Evolutionary conservation across 1,284 basidiomycete species (phyloP).

Genomic region (Microbotryomycetes sp.): DNA sequence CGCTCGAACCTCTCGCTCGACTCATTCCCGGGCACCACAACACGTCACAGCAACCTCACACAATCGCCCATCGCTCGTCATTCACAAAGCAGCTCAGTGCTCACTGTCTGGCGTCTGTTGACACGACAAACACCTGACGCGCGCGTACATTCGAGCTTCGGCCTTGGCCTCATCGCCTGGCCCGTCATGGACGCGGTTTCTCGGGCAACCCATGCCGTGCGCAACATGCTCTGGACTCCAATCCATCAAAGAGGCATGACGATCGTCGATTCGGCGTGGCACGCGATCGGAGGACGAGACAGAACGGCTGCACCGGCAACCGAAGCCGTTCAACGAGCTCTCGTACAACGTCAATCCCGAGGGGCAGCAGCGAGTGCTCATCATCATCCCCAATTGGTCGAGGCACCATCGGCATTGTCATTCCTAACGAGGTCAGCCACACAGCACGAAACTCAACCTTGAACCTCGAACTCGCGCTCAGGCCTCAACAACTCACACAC

Average conservation of each 20-base stretch:
- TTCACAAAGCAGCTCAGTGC: too few relatives aligned
- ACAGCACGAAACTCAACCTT: neutral
- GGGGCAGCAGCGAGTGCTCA: neutral
- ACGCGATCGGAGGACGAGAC: neutral
- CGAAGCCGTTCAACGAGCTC: too few relatives aligned
- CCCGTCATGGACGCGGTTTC: neutral
- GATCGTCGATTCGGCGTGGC: neutral
- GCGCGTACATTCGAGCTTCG: too few relatives aligned
- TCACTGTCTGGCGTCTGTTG: too few relatives aligned
- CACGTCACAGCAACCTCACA: too few relatives aligned
- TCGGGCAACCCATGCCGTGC: neutral
- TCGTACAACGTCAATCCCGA: too few relatives aligned
- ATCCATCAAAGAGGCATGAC: neutral
- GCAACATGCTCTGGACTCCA: neutral
- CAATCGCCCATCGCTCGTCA: too few relatives aligned
- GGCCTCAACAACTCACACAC: too few relatives aligned
- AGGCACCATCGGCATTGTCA: neutral
- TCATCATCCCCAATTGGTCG: neutral
- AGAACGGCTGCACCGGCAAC: too few relatives aligned
- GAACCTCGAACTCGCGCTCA: neutral
- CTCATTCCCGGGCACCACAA: too few relatives aligned
- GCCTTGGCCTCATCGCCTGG: neutral
- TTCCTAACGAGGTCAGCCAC: neutral
- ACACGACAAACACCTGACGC: too few relatives aligned
- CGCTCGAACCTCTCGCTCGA: too few relatives aligned